Evolutionary conservation across 2,329 filamentous ascomycete species (phyloP), one percentile per base, ranked within the genome.

Genomic region (Chrysoporthe puriensis): DNA sequence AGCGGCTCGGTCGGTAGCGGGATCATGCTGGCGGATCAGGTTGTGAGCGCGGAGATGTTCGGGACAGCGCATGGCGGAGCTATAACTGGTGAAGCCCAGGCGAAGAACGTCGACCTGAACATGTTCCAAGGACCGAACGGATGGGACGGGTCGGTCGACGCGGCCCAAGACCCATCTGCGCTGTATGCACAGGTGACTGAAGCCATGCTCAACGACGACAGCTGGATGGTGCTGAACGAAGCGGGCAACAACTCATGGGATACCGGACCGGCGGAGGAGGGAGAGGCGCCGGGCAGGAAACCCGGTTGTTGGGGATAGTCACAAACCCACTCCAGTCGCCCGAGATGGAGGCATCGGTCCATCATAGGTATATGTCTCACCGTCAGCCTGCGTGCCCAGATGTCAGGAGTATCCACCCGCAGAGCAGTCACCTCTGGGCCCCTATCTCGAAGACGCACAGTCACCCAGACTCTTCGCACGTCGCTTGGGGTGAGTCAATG

Each of bases 181-280:
- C 16, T 62, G 58, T 69, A 59, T 46, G 40, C 68, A 6, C 63
- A 69, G 65, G 62, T 69, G 21, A 42, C 65, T 3, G 65, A 44
- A n/a, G 68, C 58, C 21, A 69, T 69, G 58, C 62, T 64, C 57
- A 60, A 67, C 16, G 66, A 67, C 6, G 58, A 64, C 8, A 64
- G 65, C 62, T 69, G 68, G 68, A 69, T 67, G 68, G 48, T 67
- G 42, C 60, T 69, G 62, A 67, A 62, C 9, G 68, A 63, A 54
- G 58, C 42, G 26, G 65, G 44, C 8, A 32, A 18, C 14, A 50
- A 7, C 18, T 57, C 48, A n/a, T 14, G 8, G 11, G 46, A 21
- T 67, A 62, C 57, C 52, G 61, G 14, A 56, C 57, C 14, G 65
- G 43, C 6, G 52, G n/a, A 48, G 43, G 48, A 50, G 48, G 64